Evolutionary conservation across 768 basidiomycete species (phyloP).

Genomic region (Naganishia friedmannii): DNA sequence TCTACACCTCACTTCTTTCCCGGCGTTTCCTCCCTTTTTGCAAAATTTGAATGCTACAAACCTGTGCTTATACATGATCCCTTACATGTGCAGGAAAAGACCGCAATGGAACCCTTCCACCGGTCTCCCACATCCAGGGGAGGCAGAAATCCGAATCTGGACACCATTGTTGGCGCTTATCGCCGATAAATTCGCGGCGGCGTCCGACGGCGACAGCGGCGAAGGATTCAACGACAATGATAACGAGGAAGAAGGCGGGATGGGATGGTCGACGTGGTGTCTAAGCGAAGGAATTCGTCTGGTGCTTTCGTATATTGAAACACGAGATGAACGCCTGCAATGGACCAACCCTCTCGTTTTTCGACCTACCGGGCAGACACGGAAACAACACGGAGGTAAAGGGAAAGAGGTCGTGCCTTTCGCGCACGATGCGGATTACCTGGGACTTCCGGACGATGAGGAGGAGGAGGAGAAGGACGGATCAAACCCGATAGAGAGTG

Average conservation of each 20-base stretch:
- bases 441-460: neutral
- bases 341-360: neutral
- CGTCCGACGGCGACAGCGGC: neutral
- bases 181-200: slow-evolving; percentile 1
- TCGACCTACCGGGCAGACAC: too few species aligned
- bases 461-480: neutral
- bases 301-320: neutral
- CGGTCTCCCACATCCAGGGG: neutral
- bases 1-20: too few species aligned
- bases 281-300: neutral
- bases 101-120: neutral
- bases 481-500: neutral
- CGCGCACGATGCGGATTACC: neutral
- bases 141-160: slow-evolving; percentile 24
- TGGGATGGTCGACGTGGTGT: neutral
- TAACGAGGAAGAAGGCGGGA: neutral
- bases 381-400: neutral
- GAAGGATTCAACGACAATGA: neutral
- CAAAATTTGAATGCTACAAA: neutral
- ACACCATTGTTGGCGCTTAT: slow-evolving; percentile 22
- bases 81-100: slow-evolving; percentile 23
- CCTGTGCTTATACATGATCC: neutral
- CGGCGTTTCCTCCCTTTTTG: neutral
- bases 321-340: neutral
- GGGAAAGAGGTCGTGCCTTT: neutral